A percentile compares a stretch with the other conserved stretches of the same genome.
These are phyloP conservation scores for Dalechampia spathulata DNA, from an alignment of 441 rosid genomes.

Conservation along the genomic window DNA sequence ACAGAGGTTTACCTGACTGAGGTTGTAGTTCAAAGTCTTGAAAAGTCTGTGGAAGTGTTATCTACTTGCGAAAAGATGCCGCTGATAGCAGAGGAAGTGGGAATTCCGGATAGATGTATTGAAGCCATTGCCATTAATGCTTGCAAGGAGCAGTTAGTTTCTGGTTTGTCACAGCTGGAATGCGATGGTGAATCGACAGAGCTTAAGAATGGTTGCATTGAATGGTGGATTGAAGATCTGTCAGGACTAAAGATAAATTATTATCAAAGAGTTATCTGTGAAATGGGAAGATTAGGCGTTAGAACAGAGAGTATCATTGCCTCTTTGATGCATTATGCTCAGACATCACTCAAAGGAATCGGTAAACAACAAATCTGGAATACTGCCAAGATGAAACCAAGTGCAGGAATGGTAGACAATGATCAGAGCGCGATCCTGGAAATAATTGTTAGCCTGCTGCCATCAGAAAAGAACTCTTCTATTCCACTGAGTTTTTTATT, in stretches of 20 bases:
- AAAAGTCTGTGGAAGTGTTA: slow-evolving; percentile 58
- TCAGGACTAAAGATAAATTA: slow-evolving; percentile 48
- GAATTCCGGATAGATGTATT: slow-evolving; percentile 45
- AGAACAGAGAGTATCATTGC: slow-evolving; percentile 44
- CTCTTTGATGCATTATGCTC: slow-evolving; percentile 76
- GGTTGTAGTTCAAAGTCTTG: slow-evolving; percentile 50
- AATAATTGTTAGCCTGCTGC: slow-evolving; percentile 56
- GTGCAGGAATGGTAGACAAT: slow-evolving; percentile 19
- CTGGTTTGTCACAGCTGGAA: slow-evolving; percentile 48
- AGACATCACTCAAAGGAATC: slow-evolving; percentile 48
- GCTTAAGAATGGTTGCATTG: slow-evolving; percentile 46
- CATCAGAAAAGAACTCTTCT: slow-evolving; percentile 37
- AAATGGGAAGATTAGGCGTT: slow-evolving; percentile 54
- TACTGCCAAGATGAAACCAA: slow-evolving; percentile 30
- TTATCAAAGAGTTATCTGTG: slow-evolving; percentile 47
- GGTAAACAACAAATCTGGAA: slow-evolving; percentile 47
- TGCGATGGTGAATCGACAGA: slow-evolving; percentile 42
- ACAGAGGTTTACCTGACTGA: slow-evolving; percentile 53
- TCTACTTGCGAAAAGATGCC: slow-evolving; percentile 46
- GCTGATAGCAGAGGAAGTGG: slow-evolving; percentile 38
- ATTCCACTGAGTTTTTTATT: slow-evolving; percentile 59
- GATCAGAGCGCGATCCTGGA: slow-evolving; percentile 56
- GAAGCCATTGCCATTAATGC: slow-evolving; percentile 76
- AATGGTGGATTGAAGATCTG: slow-evolving; percentile 82
- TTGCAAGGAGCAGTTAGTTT: slow-evolving; percentile 66